Evolutionary conservation across 768 basidiomycete genomes (phyloP).

Genomic region (Leccinellum albellum): DNA sequence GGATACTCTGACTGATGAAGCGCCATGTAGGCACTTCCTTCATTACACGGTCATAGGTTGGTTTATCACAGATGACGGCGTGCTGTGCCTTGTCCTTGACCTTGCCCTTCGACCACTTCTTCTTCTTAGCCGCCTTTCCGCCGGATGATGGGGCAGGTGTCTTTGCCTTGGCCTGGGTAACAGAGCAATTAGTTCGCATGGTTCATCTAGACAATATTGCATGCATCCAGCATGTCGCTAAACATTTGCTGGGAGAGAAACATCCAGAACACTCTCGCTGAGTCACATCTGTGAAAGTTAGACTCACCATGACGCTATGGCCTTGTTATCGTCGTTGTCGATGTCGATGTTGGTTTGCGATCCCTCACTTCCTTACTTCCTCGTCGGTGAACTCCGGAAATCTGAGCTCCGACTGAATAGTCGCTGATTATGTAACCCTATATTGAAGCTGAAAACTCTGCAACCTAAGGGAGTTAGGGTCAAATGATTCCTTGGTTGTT

Average conservation of each 20-base stretch:
- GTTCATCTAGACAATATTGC: slow-evolving; percentile 17
- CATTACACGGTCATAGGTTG: slow-evolving; percentile 87
- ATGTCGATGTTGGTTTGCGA: slow-evolving; percentile 16
- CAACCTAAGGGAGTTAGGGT: not conserved
- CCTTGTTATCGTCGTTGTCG: slow-evolving; percentile 26
- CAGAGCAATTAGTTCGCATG: slow-evolving; percentile 3
- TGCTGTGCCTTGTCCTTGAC: slow-evolving; percentile 99
- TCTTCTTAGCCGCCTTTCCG: slow-evolving; percentile 95
- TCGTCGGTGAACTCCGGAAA: slow-evolving; percentile 18
- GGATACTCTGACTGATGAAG: slow-evolving; percentile 95
- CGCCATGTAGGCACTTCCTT: slow-evolving; percentile 99
- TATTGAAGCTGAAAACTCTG: not conserved
- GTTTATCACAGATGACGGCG: slow-evolving; percentile 92
- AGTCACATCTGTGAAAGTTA: not conserved
- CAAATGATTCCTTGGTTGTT: slow-evolving; percentile 50
- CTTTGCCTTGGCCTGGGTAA: slow-evolving; percentile 71
- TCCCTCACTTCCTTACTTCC: not conserved
- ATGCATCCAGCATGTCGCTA: slow-evolving; percentile 23
- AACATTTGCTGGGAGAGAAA: not conserved
- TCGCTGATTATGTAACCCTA: slow-evolving; percentile 20
- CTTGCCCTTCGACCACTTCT: slow-evolving; percentile 99
- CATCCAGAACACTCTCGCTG: not conserved
- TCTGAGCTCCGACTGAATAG: slow-evolving; percentile 21
- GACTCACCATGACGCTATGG: slow-evolving; percentile 30
- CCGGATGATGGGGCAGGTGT: slow-evolving; percentile 61